Evolutionary conservation across 441 rosid genomes (phyloP), one percentile per base, ranked within the genome.

Genomic region (Francoa sonchifolia): DNA sequence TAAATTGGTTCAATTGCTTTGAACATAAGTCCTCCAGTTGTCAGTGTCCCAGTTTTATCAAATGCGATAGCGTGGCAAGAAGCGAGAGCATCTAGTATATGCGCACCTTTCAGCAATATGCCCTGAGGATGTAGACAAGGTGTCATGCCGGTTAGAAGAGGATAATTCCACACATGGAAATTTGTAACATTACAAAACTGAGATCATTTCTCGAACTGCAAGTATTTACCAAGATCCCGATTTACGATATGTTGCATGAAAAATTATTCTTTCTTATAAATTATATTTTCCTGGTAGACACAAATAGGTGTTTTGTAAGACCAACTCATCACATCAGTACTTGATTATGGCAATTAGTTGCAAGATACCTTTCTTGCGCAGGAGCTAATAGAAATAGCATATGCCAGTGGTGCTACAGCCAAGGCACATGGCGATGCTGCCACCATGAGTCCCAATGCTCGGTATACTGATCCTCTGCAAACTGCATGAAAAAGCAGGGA

Each of bases 371-470:
- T 80, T 74, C 53, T 82, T 4, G 95, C 95, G 63, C 96, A 90
- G 39, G 96, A 78, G 52, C 96, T 90, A 47, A 90, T 73, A 49
- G 99, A 95, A 58, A 74, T 86, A 40, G 88, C 96, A 68, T 90
- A 90, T 13, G 93, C 94, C 73, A 90, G 67, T 3, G 96, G 96
- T 74, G 96, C 99, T 20, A 90, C 96, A 25, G 96, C 99, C 69
- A 90, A 62, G 48, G 96, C 96, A 65, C 99, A 90, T 8, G 94
- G 96, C 16, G 99, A 86, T 46, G 96, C 96, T 30, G 95, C 99
- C 57, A 86, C 86, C 96, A 90, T 82, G 45, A 90, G 85, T 47
- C 95, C 96, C 57, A 83, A 57, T 44, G 99, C 96, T 52, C 99
- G 72, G 60, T 90, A 86, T 7, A 90, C 50, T 33, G 96, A 90